Conservation (phyloP, 2,329 filamentous ascomycete species). For the Torrubiella hemipterigena region DNA sequence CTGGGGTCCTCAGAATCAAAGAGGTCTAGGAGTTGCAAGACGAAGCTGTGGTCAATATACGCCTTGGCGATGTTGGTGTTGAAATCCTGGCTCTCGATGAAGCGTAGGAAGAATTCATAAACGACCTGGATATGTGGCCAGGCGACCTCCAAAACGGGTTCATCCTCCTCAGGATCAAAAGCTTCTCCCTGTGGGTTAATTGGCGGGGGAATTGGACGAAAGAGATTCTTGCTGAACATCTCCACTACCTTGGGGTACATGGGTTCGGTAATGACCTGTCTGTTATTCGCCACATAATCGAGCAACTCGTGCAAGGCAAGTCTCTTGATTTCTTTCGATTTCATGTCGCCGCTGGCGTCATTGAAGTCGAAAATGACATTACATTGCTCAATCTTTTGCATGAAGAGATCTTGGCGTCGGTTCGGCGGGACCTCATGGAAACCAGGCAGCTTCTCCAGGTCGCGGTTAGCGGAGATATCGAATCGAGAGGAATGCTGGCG, state of each 20-base stretch:
- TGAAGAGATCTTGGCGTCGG: conserved; percentile 89
- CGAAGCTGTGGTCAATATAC: conserved; percentile 97
- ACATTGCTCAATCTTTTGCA: conserved; percentile 99
- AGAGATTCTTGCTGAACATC: conserved; percentile 98
- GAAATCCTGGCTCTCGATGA: conserved; percentile 99
- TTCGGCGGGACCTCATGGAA: conserved; percentile 97
- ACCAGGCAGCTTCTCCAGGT: conserved; percentile 91
- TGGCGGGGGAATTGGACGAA: conserved; percentile 90
- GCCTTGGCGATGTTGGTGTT: conserved; percentile 99
- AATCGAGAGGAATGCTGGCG: conserved; percentile 96
- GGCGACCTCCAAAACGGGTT: conserved; percentile 92
- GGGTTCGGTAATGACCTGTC: conserved; percentile 94
- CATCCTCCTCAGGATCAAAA: conserved; percentile 96
- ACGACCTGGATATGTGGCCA: conserved; percentile 99
- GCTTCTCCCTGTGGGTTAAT: conserved; percentile 97
- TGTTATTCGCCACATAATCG: conserved; percentile 97
- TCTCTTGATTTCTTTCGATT: conserved; percentile 98
- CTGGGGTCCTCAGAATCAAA: conserved; percentile 97
- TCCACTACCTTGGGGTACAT: conserved; percentile 99
- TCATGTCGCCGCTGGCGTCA: conserved; percentile 96
- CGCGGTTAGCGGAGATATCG: conserved; percentile 91
- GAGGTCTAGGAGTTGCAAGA: conserved; percentile 88
- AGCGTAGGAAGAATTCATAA: conserved; percentile 97
- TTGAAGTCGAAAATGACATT: conserved; percentile 99
- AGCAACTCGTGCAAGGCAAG: conserved; percentile 89